Percentiles rank a stretch among this genome's conserved stretches.
These are phyloP conservation scores for Aspergillus arachidicola DNA, from an alignment of 2,329 filamentous ascomycete genomes.

Conservation along the genomic window DNA sequence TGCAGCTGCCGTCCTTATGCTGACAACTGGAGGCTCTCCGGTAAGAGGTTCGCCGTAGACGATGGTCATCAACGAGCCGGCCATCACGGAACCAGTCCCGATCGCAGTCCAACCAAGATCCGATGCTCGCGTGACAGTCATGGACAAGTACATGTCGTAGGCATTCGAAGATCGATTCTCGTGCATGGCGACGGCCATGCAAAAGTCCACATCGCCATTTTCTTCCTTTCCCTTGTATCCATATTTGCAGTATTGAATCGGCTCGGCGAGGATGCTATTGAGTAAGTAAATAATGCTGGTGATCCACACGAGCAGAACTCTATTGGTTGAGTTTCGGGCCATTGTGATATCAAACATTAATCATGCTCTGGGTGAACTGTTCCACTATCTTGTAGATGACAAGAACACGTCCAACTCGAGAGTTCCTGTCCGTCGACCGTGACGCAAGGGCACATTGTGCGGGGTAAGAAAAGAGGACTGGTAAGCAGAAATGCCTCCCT, in stretches of 20 bases:
- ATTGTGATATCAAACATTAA: neutral
- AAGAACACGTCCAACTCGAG: neutral
- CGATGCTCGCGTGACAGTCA: constrained; percentile 9
- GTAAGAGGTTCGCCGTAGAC: constrained; percentile 13
- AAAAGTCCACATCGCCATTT: constrained; percentile 10
- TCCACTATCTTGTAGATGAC: neutral
- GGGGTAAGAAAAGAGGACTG: neutral
- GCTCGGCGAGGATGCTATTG: neutral
- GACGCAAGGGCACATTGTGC: neutral
- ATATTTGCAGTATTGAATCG: constrained; percentile 15
- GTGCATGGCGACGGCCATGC: constrained; percentile 12
- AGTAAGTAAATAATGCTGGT: neutral
- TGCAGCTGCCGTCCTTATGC: constrained; percentile 10
- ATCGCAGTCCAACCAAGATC: constrained; percentile 15
- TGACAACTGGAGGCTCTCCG: constrained; percentile 5
- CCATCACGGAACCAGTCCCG: constrained; percentile 14
- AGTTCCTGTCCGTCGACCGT: neutral
- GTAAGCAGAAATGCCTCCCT: neutral
- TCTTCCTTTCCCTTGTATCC: constrained; percentile 2
- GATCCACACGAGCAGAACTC: neutral
- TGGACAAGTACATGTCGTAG: constrained; percentile 13
- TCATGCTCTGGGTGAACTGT: neutral
- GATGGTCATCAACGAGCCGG: constrained; percentile 14
- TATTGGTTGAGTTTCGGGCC: neutral
- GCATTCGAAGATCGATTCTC: constrained; percentile 9